These are phyloP conservation scores for Capillidium heterosporum DNA, from an alignment of 371 early-diverging fungal species.

Conservation along the genomic window DNA sequence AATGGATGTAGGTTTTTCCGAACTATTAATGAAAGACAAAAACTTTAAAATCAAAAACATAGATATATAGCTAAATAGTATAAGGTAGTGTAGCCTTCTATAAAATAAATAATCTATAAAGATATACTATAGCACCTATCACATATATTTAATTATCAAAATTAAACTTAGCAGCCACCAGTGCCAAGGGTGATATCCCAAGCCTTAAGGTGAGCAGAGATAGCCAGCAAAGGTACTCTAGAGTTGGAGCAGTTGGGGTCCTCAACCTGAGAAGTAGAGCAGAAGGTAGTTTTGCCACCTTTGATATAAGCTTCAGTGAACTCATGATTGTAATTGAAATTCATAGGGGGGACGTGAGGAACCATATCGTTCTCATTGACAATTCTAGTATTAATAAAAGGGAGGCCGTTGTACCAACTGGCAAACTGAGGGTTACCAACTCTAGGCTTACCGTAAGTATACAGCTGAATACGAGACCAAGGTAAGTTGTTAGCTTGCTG, in stretches of 20 bases:
- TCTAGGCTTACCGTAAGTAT: conserved; percentile 23
- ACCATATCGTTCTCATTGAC: conserved; percentile 28
- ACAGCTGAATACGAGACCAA: neutral
- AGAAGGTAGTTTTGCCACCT: neutral
- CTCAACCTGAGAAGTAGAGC: neutral
- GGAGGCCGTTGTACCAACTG: conserved; percentile 13
- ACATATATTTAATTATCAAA: no score
- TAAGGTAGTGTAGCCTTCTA: no score
- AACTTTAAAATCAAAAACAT: no score
- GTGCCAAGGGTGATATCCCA: neutral
- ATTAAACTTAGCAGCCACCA: neutral
- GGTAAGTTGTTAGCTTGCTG: neutral
- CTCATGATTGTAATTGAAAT: conserved; percentile 22
- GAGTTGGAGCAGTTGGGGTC: neutral
- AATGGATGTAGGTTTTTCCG: no score
- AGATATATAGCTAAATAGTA: no score
- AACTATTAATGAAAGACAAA: no score
- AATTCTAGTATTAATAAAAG: conserved; percentile 16
- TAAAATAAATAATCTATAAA: no score
- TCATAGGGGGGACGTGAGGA: conserved; percentile 26
- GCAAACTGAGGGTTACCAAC: conserved; percentile 26
- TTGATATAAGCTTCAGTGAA: conserved; percentile 23
- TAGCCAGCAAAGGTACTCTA: neutral
- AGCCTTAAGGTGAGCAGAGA: neutral
- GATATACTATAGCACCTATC: no score